Base-by-base conservation (phyloP, 2,329 filamentous ascomycete species). In the Macroventuria anomochaeta region DNA sequence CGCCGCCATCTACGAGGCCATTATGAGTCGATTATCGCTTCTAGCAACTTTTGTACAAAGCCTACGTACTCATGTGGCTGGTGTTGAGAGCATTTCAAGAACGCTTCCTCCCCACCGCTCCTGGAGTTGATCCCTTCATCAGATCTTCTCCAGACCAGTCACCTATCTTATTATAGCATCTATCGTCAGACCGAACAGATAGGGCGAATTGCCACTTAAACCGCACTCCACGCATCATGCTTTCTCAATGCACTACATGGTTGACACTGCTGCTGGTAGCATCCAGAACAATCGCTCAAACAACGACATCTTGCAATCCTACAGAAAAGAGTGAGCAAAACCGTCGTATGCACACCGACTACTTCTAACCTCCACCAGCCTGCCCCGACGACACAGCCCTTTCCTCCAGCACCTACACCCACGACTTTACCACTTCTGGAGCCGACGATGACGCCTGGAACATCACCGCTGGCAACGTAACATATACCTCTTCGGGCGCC, bases 301-400 rank as follows among this genome's bases (percentile, higher is more conserved):
- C 76, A 33, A 74, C 67, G 46, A 76, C 75, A 18, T 63, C 68
- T 26, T 78, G 76, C 58, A 67, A 78, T 46, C 76, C 76, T 3
- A 70, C 62, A 4, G 59, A 73, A 50, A 74, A 75, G 53, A 58
- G 53, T 54, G 26, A 33, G 51, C 36, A 10, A 7, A 11, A 7
- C 20, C 20, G 3, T n/a, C 34, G 34, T 17, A 6, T 37, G n/a
- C n/a, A 18, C 18, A 21, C 10, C 10, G 8, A 20, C 21, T 33
- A 26, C n/a, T 17, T 29, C 39, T 55, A 15, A 53, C 37, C 15
- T 29, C 5, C 5, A n/a, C 8, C 29, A 60, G 65, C 69, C 12
- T 79, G 77, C 44, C 72, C 76, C 13, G 55, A 69, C 32, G 67
- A 79, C 48, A 53, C 71, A 3, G 76, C 69, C 26, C 64, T 78